phyloP scores from a whole-genome alignment of 495 filamentous ascomycete genomes.

The Delitschia confertaspora region DNA sequence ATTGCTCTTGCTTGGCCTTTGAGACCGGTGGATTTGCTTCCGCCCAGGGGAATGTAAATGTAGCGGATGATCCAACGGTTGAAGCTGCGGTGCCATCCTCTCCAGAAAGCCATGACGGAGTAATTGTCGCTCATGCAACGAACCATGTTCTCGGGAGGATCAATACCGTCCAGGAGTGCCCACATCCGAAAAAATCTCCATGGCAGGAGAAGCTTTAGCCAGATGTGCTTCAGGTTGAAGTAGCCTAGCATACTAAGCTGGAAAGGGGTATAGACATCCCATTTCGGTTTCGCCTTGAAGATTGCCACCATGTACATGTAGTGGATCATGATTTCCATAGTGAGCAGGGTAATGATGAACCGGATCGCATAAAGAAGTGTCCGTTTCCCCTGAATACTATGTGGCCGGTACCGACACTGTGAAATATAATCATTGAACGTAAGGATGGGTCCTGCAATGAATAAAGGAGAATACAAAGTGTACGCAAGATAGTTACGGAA shows the following conservation, averaged over 20 bases:
- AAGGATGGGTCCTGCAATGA: constrained; percentile 83
- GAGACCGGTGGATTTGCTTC: constrained; percentile 39
- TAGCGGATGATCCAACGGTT: constrained; percentile 93
- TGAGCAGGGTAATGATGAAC: constrained; percentile 70
- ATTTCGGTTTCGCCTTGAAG: constrained; percentile 65
- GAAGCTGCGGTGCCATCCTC: constrained; percentile 86
- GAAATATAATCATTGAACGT: constrained; percentile 98
- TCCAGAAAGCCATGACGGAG: constrained; percentile 88
- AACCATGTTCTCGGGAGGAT: constrained; percentile 97
- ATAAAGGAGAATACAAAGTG: constrained; percentile 82
- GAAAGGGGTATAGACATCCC: constrained; percentile 75
- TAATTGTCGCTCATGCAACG: constrained; percentile 96
- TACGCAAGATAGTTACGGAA: constrained; percentile 85
- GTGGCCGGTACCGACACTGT: constrained; percentile 63
- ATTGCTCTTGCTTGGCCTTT: constrained; percentile 42
- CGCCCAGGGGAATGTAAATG: constrained; percentile 87
- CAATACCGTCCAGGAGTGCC: constrained; percentile 79
- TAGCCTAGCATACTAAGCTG: constrained; percentile 87
- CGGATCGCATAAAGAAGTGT: constrained; percentile 74
- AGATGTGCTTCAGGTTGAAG: constrained; percentile 96
- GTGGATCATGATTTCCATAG: constrained; percentile 90
- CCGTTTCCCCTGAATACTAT: constrained; percentile 55
- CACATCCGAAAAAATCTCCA: constrained; percentile 98
- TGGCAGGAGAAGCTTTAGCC: constrained; percentile 92
- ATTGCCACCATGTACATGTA: constrained; percentile 92